Evolutionary conservation across 768 basidiomycete species (phyloP), one percentile per base, ranked within the genome.

Genomic region (Cubamyces sp.): DNA sequence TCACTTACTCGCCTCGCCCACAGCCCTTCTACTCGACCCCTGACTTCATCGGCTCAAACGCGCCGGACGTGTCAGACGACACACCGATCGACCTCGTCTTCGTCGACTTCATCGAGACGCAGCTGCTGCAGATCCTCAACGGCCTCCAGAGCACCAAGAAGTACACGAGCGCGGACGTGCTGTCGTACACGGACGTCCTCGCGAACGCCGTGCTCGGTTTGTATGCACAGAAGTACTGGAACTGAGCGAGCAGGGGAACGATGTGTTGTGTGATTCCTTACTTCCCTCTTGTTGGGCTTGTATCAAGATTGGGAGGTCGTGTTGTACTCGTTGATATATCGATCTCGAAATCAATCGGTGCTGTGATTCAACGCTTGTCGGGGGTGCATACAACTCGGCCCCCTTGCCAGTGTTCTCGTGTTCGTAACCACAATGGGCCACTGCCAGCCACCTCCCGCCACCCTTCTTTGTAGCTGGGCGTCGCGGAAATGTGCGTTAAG

Each of bases 71-170:
- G 15, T 62, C 82, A 0, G 77, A 77, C 55, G 76, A 80, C 55
- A 78, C 84, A 0, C 76, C 76, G 0, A 79, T 94, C 63, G 92
- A 94, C 67, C 80, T 94, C 21, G 86, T 93, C 37, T 94, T 92
- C 71, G 79, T 88, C 49, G 78, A 87, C 71, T 93, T 91, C 73
- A 85, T 92, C 69, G 76, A 81, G 68, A 56, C 68, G 5, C 75
- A 83, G 63, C 68, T 90, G 26, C 63, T 91, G 60, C 42, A 64
- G 5, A 81, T 84, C 26, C 69, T 92, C 54, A 93, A 93, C 67
- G 39, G 51, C 1, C 69, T 87, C 23, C 85, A 88, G 74, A 79
- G 45, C 7, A 69, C 64, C 26, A 83, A 76, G 72, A 78, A 69
- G 3, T 92, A 82, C 68, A 81, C 82, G 2, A 67, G 70, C 0